A percentile compares a stretch with the other conserved stretches of the same genome.
Conservation (phyloP, 2,329 filamentous ascomycete species). For the Alternaria ventricosa region DNA sequence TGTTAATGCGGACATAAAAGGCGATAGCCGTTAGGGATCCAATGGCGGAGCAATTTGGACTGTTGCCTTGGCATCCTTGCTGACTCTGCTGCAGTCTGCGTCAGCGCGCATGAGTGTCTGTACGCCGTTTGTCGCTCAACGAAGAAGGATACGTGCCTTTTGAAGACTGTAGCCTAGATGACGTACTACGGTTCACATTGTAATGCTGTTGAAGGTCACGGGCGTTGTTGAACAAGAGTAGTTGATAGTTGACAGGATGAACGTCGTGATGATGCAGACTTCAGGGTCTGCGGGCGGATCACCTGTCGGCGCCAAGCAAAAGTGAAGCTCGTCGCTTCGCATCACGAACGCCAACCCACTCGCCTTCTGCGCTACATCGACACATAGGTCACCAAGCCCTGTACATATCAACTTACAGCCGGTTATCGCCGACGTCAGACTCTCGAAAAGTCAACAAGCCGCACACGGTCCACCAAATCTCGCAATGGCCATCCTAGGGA, state of each 20-base stretch:
- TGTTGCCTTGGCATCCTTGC: neutral
- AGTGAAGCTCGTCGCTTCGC: slow-evolving; percentile 17
- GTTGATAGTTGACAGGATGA: neutral
- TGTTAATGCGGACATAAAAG: neutral
- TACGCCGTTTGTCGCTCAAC: neutral
- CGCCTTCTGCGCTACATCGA: neutral
- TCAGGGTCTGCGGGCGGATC: neutral
- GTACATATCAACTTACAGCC: slow-evolving; percentile 2
- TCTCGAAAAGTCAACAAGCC: neutral
- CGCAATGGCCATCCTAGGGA: slow-evolving; percentile 74
- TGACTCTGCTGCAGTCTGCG: neutral
- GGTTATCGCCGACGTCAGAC: slow-evolving; percentile 2
- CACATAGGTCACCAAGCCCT: neutral
- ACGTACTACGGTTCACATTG: neutral
- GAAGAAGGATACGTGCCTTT: neutral
- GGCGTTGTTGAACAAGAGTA: neutral
- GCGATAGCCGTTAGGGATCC: neutral
- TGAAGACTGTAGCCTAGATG: neutral
- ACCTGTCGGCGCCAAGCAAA: slow-evolving; percentile 14
- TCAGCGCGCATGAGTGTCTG: neutral
- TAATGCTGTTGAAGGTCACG: neutral
- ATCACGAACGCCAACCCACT: slow-evolving; percentile 3
- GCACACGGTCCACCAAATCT: slow-evolving; percentile 1
- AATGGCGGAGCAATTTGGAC: neutral
- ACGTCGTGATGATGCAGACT: neutral